Evolutionary conservation across 1,139 yeast species (phyloP).

Genomic region (Kodamaea alishanica): DNA sequence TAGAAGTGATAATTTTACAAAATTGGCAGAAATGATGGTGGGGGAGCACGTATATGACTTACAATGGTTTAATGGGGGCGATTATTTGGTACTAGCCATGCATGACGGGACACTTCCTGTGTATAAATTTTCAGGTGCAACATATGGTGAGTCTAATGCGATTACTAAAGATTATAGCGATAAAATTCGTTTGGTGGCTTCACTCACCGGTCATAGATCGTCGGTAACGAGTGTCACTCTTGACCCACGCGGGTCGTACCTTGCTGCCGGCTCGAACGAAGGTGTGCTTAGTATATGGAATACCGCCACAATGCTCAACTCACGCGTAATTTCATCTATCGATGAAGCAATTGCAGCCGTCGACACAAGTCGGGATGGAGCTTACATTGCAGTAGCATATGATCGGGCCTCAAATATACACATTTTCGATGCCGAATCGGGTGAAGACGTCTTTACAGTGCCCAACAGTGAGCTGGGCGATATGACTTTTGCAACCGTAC

Average conservation of each 20-base stretch:
- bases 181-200: constrained; percentile 13
- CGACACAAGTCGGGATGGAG: constrained; percentile 45
- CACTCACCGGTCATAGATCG: constrained; percentile 47
- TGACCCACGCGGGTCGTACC: constrained; percentile 56
- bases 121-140: constrained; percentile 14
- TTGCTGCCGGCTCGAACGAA: constrained; percentile 65
- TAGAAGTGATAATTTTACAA: constrained; percentile 25
- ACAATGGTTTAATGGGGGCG: constrained; percentile 28
- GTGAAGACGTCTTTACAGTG: constrained; percentile 32
- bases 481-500: constrained; percentile 29
- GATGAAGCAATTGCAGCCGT: constrained; percentile 49
- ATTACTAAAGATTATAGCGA: constrained; percentile 3
- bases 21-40: constrained; percentile 22
- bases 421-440: constrained; percentile 36
- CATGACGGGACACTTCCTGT: constrained; percentile 35
- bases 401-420: constrained; percentile 37
- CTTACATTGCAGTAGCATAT: constrained; percentile 42
- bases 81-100: constrained; percentile 37
- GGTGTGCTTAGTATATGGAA: constrained; percentile 68
- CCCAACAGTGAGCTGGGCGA: constrained; percentile 37
- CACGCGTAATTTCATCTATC: constrained; percentile 40
- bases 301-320: constrained; percentile 42
- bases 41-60: constrained; percentile 33
- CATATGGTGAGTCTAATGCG: constrained; percentile 4
- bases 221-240: constrained; percentile 48